Conservation (phyloP, 176 grass and related monocot species). For the Areca catechu region DNA sequence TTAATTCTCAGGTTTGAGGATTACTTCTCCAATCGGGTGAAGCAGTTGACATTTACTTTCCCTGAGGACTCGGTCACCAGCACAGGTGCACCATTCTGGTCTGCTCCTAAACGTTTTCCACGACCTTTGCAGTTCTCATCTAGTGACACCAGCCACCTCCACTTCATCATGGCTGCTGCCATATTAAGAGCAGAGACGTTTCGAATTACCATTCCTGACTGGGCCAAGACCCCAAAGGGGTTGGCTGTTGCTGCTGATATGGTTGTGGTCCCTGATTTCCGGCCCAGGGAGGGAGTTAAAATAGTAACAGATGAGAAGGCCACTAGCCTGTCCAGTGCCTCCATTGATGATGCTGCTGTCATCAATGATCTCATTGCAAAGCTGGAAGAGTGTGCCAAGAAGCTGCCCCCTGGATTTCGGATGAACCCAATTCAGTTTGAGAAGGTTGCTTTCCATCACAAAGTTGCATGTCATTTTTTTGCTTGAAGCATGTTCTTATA, state of each 20-base stretch:
- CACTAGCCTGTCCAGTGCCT: slow-evolving; percentile 58
- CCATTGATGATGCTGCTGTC: slow-evolving; percentile 64
- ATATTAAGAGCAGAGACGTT: slow-evolving; percentile 81
- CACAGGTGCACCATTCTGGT: slow-evolving; percentile 84
- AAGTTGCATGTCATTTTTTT: not conserved
- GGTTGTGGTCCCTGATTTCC: slow-evolving; percentile 62
- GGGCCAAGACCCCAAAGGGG: slow-evolving; percentile 52
- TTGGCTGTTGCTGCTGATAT: slow-evolving; percentile 58
- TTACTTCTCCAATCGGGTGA: slow-evolving; percentile 79
- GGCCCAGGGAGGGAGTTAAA: slow-evolving; percentile 65
- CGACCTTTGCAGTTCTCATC: slow-evolving; percentile 60
- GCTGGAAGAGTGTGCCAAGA: slow-evolving; percentile 55
- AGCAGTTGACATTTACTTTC: slow-evolving; percentile 82
- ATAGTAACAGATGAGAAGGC: slow-evolving; percentile 78
- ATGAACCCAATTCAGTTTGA: slow-evolving; percentile 97
- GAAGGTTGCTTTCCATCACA: slow-evolving; percentile 41
- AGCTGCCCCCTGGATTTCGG: slow-evolving; percentile 46
- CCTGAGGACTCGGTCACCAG: slow-evolving; percentile 74
- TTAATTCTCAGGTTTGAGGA: slow-evolving; percentile 63
- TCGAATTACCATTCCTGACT: slow-evolving; percentile 58
- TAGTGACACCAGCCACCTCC: slow-evolving; percentile 48
- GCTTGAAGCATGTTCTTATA: too few species aligned
- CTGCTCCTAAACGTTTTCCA: slow-evolving; percentile 85
- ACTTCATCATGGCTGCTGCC: slow-evolving; percentile 58
- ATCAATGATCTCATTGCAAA: slow-evolving; percentile 73